Evolutionary conservation across 1,284 basidiomycete genomes (phyloP), one percentile per base, ranked within the genome.

Genomic region (Volvariella surrecta): DNA sequence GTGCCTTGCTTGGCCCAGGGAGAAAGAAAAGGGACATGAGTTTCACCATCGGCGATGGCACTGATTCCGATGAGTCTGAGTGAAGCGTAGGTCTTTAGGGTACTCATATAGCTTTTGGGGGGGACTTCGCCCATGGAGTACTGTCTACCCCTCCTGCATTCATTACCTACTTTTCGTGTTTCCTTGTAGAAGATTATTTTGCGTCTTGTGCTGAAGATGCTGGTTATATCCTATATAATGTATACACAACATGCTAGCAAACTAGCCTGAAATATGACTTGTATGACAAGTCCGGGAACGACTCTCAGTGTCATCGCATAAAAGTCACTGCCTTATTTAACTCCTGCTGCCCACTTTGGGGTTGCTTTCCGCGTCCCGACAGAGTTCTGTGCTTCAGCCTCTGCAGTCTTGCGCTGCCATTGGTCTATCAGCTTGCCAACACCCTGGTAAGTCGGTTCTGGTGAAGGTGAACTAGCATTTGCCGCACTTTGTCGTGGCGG

Each of bases 401-500:
- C 81, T n/a, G 72, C 77, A 28, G 80, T 76, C 62, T 83, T 88
- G 48, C 74, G 75, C 60, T 89, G 83, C 87, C 86, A 89, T 55
- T 88, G 76, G 55, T 87, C 82, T 51, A 89, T 89, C 34, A 89
- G 68, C 60, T 72, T 82, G 30, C 84, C 82, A 37, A 89, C 87
- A 37, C 87, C 86, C 55, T 79, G 79, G 58, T 81, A 89, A 32
- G 83, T 80, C 44, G 72, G 71, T 54, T 89, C 86, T 6, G 83
- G 82, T 17, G 82, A 82, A 6, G 80, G 64, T 13, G 79, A 66
- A 15, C 71, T 63, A 38, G 54, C 54, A 35, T 63, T 61, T 16
- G 48, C 50, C 11, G 45, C 51, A 35, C 45, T 43, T 41, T 28
- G 43, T 18, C 52, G 52, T 13, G 45, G 19, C 24, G 70, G 68